Conservation (phyloP, 345 rosid species). For the Rubroshorea leprosula region DNA sequence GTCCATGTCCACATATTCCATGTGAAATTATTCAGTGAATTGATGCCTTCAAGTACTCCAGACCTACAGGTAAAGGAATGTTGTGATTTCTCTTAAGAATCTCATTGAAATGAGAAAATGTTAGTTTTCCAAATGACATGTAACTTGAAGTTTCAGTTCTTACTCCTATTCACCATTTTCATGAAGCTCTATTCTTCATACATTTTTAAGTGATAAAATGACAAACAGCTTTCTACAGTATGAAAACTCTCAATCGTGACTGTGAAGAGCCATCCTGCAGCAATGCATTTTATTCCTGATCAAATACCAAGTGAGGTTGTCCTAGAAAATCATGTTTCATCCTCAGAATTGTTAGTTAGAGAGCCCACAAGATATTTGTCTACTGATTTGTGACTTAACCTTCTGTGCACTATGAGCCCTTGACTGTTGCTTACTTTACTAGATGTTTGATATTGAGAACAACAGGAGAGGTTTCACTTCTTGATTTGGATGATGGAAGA, state of each 20-base stretch:
- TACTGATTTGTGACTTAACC: slow-evolving; percentile 11
- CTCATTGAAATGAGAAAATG: not conserved
- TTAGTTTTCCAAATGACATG: slow-evolving; percentile 4
- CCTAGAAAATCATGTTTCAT: slow-evolving; percentile 35
- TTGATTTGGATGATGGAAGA: slow-evolving; percentile 96
- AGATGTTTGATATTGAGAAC: slow-evolving; percentile 92
- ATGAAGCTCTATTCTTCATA: slow-evolving; percentile 40
- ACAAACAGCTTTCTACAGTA: slow-evolving; percentile 99
- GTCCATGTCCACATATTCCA: slow-evolving; percentile 92
- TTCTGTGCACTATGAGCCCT: slow-evolving; percentile 16
- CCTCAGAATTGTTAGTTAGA: slow-evolving; percentile 47
- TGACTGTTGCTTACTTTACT: slow-evolving; percentile 27
- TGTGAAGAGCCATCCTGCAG: slow-evolving; percentile 98
- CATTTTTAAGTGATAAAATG: slow-evolving; percentile 97
- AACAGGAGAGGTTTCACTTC: slow-evolving; percentile 90
- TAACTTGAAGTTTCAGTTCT: slow-evolving; percentile 19
- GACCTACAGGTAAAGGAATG: slow-evolving; percentile 70
- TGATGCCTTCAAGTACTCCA: slow-evolving; percentile 71
- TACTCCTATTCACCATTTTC: slow-evolving; percentile 20
- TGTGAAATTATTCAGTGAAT: slow-evolving; percentile 61
- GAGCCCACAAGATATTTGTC: slow-evolving; percentile 77
- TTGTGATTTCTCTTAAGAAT: slow-evolving; percentile 14
- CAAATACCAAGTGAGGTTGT: slow-evolving; percentile 54
- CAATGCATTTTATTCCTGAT: slow-evolving; percentile 94
- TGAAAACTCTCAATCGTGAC: slow-evolving; percentile 99